Percentiles rank a stretch among this genome's conserved stretches.
These are phyloP conservation scores for Rhizophora mangle DNA, from an alignment of 345 rosid genomes.

Conservation along the genomic window DNA sequence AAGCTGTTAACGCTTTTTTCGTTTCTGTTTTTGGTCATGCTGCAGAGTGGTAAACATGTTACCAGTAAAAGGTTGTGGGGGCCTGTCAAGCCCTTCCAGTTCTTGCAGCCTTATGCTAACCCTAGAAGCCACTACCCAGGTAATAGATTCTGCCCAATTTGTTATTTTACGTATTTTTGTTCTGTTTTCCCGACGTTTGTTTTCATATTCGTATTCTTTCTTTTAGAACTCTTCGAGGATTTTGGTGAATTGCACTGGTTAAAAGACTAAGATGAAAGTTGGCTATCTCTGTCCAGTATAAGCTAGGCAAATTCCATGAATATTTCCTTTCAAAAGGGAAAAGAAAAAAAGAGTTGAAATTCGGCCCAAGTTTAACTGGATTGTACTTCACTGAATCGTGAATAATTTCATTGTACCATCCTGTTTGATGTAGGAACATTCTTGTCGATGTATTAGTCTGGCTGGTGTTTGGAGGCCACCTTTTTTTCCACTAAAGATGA, in stretches of 20 bases:
- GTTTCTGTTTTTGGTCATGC: conserved; percentile 11
- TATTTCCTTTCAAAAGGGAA: neutral
- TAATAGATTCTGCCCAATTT: conserved; percentile 33
- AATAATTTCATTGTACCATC: neutral
- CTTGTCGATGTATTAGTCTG: neutral
- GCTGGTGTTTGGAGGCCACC: neutral
- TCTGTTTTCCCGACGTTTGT: neutral
- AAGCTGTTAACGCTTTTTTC: conserved; percentile 8
- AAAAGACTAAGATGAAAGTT: neutral
- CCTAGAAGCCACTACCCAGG: conserved; percentile 77
- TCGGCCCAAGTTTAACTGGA: neutral
- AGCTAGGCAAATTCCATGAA: neutral
- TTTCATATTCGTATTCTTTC: neutral
- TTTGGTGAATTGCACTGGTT: neutral
- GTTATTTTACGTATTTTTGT: neutral
- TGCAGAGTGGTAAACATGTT: conserved; percentile 37
- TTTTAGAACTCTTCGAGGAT: neutral
- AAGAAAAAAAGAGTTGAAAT: neutral
- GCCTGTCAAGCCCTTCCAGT: conserved; percentile 56
- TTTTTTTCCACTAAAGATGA: neutral
- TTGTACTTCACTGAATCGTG: neutral
- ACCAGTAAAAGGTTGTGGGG: conserved; percentile 78
- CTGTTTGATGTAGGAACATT: conserved; percentile 5
- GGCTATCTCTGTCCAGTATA: neutral
- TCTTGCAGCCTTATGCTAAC: conserved; percentile 91